Base-by-base conservation (phyloP, 345 rosid genomes). In the Erodium maritimum region DNA sequence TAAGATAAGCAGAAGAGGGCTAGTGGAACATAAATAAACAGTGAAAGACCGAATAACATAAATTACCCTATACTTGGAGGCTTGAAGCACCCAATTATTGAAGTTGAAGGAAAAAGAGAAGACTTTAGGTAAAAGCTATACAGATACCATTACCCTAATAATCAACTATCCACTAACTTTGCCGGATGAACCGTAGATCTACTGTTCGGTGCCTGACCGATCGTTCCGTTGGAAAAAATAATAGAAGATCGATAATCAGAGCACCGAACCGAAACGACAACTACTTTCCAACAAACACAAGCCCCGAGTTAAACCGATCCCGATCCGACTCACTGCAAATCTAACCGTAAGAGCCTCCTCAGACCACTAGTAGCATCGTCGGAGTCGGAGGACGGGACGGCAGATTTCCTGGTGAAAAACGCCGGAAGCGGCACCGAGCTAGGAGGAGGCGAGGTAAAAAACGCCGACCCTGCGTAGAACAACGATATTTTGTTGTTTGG, bases 391-490 rank as follows among this genome's bases (percentile, higher is more conserved):
- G 5, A 1, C 8, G 24, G 61, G 17, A 67, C 42, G 0, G 17
- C 79, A 1, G 9, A 50, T 54, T 70, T 84, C 70, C 78, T 91
- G 3, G 65, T 45, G 65, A 86, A 80, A 14, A 88, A 88, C 0
- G 75, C 87, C 11, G 96, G 98, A 11, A 91, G 58, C 46, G 96
- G 99, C 1, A 91, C 83, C 19, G 90, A 91, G 63, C 95, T 84
- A 1, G 99, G 99, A 1, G 95, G 86, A 17, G 99, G 96, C 4
- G 96, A 91, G 0, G 85, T 65, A 51, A 83, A 20, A 51, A 83
- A 86, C 3, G 81, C 93, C 6, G 86, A 74, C 2, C 98, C 98
- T 0, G 95, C 98, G 45, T 86, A 91, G 69, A 84, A 82, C 10
- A 77, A 65, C 9, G 21, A 51, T 7, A 54, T 17, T 5, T 52